Percentiles rank a stretch among this genome's conserved stretches.
Evolutionary conservation across 495 filamentous ascomycete species (phyloP).

Genomic region (Podospora pseudocomata): DNA sequence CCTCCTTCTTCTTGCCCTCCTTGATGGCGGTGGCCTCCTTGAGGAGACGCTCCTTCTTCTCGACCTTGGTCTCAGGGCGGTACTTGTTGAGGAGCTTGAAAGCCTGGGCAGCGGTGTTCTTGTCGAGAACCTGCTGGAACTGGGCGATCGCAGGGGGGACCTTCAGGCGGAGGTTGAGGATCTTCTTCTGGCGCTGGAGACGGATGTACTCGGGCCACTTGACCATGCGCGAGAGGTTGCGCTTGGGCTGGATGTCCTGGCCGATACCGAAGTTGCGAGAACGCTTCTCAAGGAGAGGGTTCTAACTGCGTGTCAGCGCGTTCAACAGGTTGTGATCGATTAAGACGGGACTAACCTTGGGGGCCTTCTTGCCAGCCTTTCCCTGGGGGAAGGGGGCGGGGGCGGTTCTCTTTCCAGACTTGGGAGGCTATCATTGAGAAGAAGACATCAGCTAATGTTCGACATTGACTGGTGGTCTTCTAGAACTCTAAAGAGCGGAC

Average conservation of each 20-base stretch:
- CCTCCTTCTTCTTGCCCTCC: conserved; percentile 99
- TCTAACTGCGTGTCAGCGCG: conserved; percentile 56
- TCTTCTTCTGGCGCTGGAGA: conserved; percentile 99
- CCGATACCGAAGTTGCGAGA: conserved; percentile 95
- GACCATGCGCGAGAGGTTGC: conserved; percentile 98
- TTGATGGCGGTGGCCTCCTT: conserved; percentile 96
- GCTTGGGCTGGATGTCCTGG: conserved; percentile 95
- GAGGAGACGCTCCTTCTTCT: conserved; percentile 99
- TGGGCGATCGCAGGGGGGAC: conserved; percentile 96
- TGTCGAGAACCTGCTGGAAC: conserved; percentile 96
- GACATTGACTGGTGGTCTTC: conserved; percentile 72
- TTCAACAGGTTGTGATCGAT: not conserved
- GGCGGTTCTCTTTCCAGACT: conserved; percentile 92
- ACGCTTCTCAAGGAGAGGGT: conserved; percentile 98
- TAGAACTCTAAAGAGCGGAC: conserved; percentile 87
- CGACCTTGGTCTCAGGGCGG: conserved; percentile 95
- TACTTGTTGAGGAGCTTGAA: conserved; percentile 99
- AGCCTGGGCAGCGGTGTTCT: conserved; percentile 91
- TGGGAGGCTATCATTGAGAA: conserved; percentile 99
- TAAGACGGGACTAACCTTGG: conserved; percentile 67
- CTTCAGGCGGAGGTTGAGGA: conserved; percentile 97
- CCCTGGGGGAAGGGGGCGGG: conserved; percentile 92
- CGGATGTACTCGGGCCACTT: conserved; percentile 99
- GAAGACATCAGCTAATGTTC: conserved; percentile 88
- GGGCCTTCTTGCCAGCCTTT: conserved; percentile 94